A percentile compares a stretch with the other conserved stretches of the same genome.
Evolutionary conservation across 495 filamentous ascomycete genomes (phyloP).

Genomic region (Neurospora hispaniola): DNA sequence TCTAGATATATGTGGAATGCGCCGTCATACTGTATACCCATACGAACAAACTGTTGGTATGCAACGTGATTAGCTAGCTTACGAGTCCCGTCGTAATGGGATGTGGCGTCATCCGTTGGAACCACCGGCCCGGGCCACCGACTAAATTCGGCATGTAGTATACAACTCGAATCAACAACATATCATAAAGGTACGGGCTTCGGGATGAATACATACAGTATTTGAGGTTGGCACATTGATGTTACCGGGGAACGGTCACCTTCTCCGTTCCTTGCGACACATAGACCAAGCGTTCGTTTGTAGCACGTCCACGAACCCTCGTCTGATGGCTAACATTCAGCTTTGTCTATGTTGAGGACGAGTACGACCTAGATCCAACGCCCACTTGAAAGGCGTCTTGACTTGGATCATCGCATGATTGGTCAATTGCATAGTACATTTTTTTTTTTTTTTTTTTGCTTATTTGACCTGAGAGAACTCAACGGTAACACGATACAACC

Average conservation of each 20-base stretch:
- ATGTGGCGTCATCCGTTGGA: background rate
- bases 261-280: background rate
- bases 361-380: background rate
- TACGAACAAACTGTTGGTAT: background rate
- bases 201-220: background rate
- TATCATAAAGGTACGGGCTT: background rate
- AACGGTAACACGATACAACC: background rate
- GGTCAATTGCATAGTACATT: background rate
- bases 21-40: background rate
- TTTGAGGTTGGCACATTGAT: background rate
- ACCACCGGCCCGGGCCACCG: background rate
- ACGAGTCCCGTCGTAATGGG: background rate
- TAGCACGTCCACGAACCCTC: background rate
- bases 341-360: background rate
- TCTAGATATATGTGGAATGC: background rate
- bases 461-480: background rate
- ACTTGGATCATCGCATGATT: background rate
- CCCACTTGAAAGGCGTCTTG: background rate
- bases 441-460: background rate
- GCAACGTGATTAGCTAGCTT: background rate
- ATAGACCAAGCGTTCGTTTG: background rate
- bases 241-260: background rate
- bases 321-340: background rate
- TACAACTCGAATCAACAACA: background rate
- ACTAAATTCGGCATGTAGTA: background rate